Conservation (phyloP, 441 rosid genomes). For the Gossypium gossypioides region DNA sequence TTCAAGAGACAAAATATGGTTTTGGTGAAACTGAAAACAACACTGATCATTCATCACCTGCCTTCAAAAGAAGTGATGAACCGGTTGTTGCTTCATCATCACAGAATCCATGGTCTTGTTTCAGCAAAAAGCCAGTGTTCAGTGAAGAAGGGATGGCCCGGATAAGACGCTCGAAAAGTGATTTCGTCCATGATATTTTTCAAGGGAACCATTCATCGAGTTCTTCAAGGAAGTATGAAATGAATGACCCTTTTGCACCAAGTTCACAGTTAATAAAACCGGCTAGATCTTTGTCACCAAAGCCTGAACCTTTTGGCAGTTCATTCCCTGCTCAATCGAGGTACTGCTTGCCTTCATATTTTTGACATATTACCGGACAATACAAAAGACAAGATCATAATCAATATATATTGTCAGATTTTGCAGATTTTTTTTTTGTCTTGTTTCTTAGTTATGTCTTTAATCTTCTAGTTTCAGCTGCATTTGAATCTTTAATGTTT, state of each 20-base stretch:
- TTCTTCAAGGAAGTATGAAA: slow-evolving; percentile 37
- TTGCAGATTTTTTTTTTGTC: neutral
- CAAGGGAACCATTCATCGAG: slow-evolving; percentile 35
- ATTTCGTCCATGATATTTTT: slow-evolving; percentile 77
- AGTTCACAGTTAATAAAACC: slow-evolving; percentile 62
- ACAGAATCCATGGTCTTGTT: slow-evolving; percentile 29
- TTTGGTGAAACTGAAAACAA: slow-evolving; percentile 32
- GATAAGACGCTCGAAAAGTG: slow-evolving; percentile 35
- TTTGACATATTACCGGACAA: neutral
- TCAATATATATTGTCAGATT: neutral
- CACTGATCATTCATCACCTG: slow-evolving; percentile 18
- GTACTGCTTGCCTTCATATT: slow-evolving; percentile 24
- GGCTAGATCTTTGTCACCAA: slow-evolving; percentile 30
- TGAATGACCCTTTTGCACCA: slow-evolving; percentile 38
- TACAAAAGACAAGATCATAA: neutral
- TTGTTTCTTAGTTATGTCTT: neutral
- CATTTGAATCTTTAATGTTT: neutral
- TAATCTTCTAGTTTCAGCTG: slow-evolving; percentile 2
- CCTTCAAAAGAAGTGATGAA: slow-evolving; percentile 20
- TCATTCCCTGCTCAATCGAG: slow-evolving; percentile 59
- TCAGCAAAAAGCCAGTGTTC: slow-evolving; percentile 68
- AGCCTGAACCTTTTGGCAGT: slow-evolving; percentile 38
- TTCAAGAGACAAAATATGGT: slow-evolving; percentile 36
- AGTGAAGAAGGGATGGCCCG: slow-evolving; percentile 40
- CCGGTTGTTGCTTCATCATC: slow-evolving; percentile 3